Base-by-base conservation (phyloP, 2,329 filamentous ascomycete genomes). In the Emergomyces orientalis region DNA sequence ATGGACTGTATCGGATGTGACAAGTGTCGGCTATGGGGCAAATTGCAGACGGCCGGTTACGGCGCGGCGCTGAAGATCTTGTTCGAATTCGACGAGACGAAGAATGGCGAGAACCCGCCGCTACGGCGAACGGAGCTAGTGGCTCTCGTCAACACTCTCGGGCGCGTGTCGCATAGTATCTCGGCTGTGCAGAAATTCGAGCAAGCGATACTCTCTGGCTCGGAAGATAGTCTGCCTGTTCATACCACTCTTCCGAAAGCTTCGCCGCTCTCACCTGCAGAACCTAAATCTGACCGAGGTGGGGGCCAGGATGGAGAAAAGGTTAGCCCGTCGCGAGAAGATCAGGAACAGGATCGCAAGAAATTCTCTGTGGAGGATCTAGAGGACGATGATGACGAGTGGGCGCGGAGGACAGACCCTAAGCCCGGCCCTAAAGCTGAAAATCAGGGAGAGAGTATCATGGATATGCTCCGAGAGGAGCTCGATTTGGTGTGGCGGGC, bases 1-100 rank as follows among this genome's bases (percentile, higher is more conserved):
- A 99, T 99, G 94, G 94, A 99, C 76, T 99, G 94, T 69, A 93
- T 97, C 25, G 94, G 94, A 54, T 99, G 94, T 76, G 94, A 99
- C 79, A 99, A 99, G 79, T 99, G 94, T 77, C 87, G 94, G 9
- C 86, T 99, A 2, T 99, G 94, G 94, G 94, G 94, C 58, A 99
- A 99, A 78, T 79, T 99, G 45, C 94, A 99, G 78, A 96, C 91
- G 0, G 89, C 90, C 14, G 94, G 94, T 2, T 97, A 97, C 73
- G 94, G 94, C 59, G 91, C 94, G 0, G 94, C 94, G 0, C 80
- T 99, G 66, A 99, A 99, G 78, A 88, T 99, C 4, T 82, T 99
- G 1, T 99, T 99, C 71, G 94, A 99, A 75, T 94, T 91, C 66
- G 91, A 96, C 67, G 82, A 87, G 66, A 83, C 79, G 7, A 82